phyloP scores from a whole-genome alignment of 441 rosid species.

The Populus hybrid region DNA sequence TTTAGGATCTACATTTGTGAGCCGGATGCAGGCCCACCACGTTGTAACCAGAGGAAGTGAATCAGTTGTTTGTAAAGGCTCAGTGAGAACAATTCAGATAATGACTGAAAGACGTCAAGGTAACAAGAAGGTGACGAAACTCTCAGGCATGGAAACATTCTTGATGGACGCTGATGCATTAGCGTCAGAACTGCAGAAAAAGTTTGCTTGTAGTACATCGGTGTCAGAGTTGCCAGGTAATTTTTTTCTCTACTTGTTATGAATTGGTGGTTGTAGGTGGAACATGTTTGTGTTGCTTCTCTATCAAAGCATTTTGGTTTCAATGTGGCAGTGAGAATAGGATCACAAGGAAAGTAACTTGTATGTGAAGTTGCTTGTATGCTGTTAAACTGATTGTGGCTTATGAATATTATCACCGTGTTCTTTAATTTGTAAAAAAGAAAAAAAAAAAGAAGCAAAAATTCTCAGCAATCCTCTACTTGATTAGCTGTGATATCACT shows the following conservation, averaged over 20 bases:
- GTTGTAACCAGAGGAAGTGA: slow-evolving; percentile 71
- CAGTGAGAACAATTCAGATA: slow-evolving; percentile 72
- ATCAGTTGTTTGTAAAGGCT: slow-evolving; percentile 78
- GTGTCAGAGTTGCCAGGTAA: slow-evolving; percentile 79
- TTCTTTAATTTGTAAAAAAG: not conserved
- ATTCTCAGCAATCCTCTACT: not conserved
- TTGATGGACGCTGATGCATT: slow-evolving; percentile 77
- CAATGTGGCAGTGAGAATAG: not conserved
- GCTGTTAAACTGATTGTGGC: not conserved
- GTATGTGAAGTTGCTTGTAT: not conserved
- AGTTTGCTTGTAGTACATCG: slow-evolving; percentile 92
- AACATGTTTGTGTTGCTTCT: not conserved
- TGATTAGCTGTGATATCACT: not conserved
- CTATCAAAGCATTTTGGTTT: not conserved
- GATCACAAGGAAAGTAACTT: not conserved
- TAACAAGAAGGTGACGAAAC: slow-evolving; percentile 83
- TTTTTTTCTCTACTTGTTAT: not conserved
- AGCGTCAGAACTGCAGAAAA: slow-evolving; percentile 96
- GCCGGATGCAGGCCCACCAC: slow-evolving; percentile 84
- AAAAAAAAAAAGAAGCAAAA: not conserved
- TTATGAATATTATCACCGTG: not conserved
- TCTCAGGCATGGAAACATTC: slow-evolving; percentile 76
- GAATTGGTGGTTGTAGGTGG: not conserved
- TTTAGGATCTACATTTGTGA: slow-evolving; percentile 58
- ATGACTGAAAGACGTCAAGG: slow-evolving; percentile 92